A percentile compares a stretch with the other conserved stretches of the same genome.
Evolutionary conservation across 2,329 filamentous ascomycete genomes (phyloP).

Genomic region (Colletotrichum siamense): DNA sequence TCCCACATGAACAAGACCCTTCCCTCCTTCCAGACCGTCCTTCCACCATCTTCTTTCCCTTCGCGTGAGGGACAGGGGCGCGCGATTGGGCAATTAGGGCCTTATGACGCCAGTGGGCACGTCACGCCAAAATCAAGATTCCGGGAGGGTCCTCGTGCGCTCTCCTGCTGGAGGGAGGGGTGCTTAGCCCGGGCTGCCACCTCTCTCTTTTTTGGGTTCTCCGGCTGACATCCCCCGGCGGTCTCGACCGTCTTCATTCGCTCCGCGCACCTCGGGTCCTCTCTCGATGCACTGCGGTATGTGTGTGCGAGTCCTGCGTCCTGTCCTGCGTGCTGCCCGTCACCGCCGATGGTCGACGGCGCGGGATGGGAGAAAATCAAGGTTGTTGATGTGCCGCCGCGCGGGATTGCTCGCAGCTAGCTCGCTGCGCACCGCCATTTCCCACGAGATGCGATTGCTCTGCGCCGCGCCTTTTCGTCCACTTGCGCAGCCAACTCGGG

Average conservation of each 20-base stretch:
- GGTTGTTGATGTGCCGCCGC: not conserved
- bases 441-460: not conserved
- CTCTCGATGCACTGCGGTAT: not conserved
- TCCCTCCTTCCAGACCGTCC: not conserved
- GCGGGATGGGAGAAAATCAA: not conserved
- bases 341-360: not conserved
- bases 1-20: not conserved
- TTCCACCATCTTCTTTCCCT: not conserved
- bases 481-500: not conserved
- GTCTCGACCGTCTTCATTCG: not conserved
- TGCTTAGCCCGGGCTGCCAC: not conserved
- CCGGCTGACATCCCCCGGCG: not conserved
- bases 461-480: not conserved
- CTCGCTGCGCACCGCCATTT: not conserved
- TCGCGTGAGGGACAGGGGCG: conserved; percentile 6
- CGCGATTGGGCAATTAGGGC: conserved; percentile 20
- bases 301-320: not conserved
- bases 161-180: not conserved
- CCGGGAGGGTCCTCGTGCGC: not conserved
- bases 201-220: not conserved
- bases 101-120: conserved; percentile 23
- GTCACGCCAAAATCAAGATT: conserved; percentile 24
- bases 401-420: not conserved
- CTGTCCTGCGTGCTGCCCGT: not conserved
- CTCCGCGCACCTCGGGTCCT: not conserved